These are phyloP conservation scores for Haematococcus lacustris DNA, from an alignment of 139 green algal species.

Conservation along the genomic window DNA sequence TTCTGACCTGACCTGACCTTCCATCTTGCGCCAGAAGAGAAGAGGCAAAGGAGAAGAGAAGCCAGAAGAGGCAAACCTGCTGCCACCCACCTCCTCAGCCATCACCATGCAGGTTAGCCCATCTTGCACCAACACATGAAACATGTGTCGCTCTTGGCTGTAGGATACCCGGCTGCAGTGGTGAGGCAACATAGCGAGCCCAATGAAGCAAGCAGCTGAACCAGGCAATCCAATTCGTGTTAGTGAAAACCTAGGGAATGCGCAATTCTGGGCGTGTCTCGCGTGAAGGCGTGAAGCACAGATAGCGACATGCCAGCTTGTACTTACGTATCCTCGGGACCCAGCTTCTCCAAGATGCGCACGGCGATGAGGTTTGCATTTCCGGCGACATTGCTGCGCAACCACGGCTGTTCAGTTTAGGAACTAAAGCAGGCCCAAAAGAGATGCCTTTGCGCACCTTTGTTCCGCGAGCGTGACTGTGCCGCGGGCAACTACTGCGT, in stretches of 20 bases:
- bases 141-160: constrained; percentile 78
- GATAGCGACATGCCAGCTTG: not conserved
- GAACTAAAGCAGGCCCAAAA: not conserved
- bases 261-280: not conserved
- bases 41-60: no score
- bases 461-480: constrained; percentile 72
- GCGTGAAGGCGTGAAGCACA: not conserved
- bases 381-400: constrained; percentile 45
- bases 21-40: no score
- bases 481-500: constrained; percentile 61
- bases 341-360: constrained; percentile 74
- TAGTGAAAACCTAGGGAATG: not conserved
- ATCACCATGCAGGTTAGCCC: constrained; percentile 85
- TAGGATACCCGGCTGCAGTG: constrained; percentile 64
- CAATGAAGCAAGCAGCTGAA: not conserved
- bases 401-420: no score
- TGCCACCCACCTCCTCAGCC: constrained; percentile 63
- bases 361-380: constrained; percentile 72
- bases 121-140: constrained; percentile 70
- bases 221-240: not conserved
- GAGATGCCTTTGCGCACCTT: constrained; percentile 23
- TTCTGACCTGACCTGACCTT: no score
- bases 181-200: not conserved
- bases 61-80: no score
- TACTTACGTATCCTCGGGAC: constrained; percentile 49